Conservation (phyloP, 169 alveolate genomes). For the Miamiensis avidus region DNA sequence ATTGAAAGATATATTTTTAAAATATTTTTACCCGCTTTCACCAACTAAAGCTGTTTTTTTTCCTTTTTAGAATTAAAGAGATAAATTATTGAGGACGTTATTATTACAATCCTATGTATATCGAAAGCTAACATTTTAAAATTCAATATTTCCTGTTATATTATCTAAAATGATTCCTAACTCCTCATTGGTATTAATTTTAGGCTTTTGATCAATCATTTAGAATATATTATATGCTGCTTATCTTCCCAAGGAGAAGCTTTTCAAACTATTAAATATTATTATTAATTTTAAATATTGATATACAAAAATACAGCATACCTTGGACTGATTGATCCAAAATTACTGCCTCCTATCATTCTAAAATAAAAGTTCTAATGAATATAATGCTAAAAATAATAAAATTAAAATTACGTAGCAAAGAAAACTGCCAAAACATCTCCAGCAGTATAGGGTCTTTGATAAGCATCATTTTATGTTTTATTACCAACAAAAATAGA, state of each 20-base stretch:
- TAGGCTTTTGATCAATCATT: conserved; percentile 3
- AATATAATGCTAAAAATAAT: not conserved
- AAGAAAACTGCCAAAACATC: conserved; percentile 29
- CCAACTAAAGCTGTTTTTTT: conserved; percentile 76
- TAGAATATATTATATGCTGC: not conserved
- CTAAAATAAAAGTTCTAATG: not conserved
- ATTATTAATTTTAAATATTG: conserved; percentile 7
- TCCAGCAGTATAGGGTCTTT: conserved; percentile 14
- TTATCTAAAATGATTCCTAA: conserved; percentile 11
- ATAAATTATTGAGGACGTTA: conserved; percentile 34
- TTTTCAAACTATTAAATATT: not conserved
- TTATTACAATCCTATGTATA: conserved; percentile 39
- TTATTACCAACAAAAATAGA: conserved; percentile 11
- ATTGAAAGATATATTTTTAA: too few relatives aligned
- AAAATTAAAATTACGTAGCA: not conserved
- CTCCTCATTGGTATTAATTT: not conserved
- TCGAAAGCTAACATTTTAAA: conserved; percentile 49
- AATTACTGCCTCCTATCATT: conserved; percentile 12
- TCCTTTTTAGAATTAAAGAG: conserved; percentile 49
- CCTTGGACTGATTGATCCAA: not conserved
- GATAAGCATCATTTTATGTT: not conserved
- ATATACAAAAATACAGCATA: too few relatives aligned
- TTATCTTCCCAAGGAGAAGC: conserved; percentile 7
- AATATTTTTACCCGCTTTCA: conserved; percentile 68
- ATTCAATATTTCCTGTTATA: conserved; percentile 42